Evolutionary conservation across 768 basidiomycete species (phyloP), one percentile per base, ranked within the genome.

Genomic region (Tricholoma saponaceum): DNA sequence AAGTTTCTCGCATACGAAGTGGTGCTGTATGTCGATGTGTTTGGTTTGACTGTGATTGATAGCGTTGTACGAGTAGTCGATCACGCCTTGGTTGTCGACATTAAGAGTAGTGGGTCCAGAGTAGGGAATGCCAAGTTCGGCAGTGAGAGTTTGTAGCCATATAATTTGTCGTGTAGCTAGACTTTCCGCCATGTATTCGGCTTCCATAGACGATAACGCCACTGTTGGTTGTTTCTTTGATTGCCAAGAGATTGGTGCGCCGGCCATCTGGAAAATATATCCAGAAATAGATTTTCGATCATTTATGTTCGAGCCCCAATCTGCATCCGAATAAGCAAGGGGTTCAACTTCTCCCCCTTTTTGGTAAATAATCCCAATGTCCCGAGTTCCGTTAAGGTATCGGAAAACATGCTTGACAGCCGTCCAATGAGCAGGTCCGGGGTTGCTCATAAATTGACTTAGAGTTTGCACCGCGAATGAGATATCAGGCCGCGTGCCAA

Each of bases 21-120:
- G 76, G 56, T 74, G 69, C 4, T 66, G 57, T 10, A 78, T 69
- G 28, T 78, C 73, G 56, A 81, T 74, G 63, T 79, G 80, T 60
- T 78, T 80, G 9, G 69, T 66, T n/a, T 72, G 61, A 0, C 63
- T 49, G 55, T 80, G 78, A 55, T 68, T 66, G 1, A 61, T 41
- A 0, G 75, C 66, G 52, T 80, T 73, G 4, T 68, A 57, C 0
- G 74, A 59, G 2, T 79, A 64, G 2, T 52, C 58, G 23, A 75
- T 75, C 0, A 76, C 68, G 0, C 70, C 70, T 18, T 70, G 61
- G 56, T 79, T 81, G 62, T 81, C 72, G 47, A 63, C 64, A 20
- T 46, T 60, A 30, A 66, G 65, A 0, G 57, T 57, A 41, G 58
- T 63, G 44, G 54, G 46, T 4, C 20, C 43, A 6, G 51, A 35